Conservation (phyloP, 306 rosid species). For the Inga leiocalycina region DNA sequence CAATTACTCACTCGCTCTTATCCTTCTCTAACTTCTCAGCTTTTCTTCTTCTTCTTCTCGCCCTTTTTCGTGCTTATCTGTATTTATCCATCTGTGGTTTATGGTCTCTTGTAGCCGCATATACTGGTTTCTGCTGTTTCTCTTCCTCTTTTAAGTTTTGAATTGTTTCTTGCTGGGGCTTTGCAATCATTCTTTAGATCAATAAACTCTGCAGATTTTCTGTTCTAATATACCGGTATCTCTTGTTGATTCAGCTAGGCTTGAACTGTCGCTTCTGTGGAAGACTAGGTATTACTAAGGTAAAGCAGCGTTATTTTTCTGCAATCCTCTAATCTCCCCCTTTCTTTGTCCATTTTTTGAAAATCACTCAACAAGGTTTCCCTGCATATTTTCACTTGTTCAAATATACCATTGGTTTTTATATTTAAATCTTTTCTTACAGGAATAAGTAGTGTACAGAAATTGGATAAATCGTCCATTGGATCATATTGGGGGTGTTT, state of each 20-base stretch:
- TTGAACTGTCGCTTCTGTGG: slow-evolving; percentile 31
- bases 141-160: slow-evolving; percentile 24
- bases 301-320: slow-evolving; percentile 15
- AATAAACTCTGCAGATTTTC: slow-evolving; percentile 11
- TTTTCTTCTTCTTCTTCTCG: slow-evolving; percentile 10
- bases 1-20: slow-evolving; percentile 25
- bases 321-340: not conserved
- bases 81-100: slow-evolving; percentile 16
- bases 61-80: not conserved
- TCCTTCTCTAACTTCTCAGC: slow-evolving; percentile 32
- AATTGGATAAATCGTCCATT: slow-evolving; percentile 21
- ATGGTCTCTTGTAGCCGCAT: slow-evolving; percentile 6
- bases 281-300: slow-evolving; percentile 38
- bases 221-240: slow-evolving; percentile 20
- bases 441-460: slow-evolving; percentile 38
- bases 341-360: not conserved
- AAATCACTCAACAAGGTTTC: not conserved
- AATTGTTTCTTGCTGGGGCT: slow-evolving; percentile 20
- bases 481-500: slow-evolving; percentile 36
- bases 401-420: not conserved
- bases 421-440: slow-evolving; percentile 20
- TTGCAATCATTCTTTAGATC: slow-evolving; percentile 14
- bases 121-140: slow-evolving; percentile 23
- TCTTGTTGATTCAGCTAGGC: slow-evolving; percentile 34
- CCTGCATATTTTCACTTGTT: not conserved